phyloP scores from a whole-genome alignment of 345 rosid species.

The Passiflora organensis region DNA sequence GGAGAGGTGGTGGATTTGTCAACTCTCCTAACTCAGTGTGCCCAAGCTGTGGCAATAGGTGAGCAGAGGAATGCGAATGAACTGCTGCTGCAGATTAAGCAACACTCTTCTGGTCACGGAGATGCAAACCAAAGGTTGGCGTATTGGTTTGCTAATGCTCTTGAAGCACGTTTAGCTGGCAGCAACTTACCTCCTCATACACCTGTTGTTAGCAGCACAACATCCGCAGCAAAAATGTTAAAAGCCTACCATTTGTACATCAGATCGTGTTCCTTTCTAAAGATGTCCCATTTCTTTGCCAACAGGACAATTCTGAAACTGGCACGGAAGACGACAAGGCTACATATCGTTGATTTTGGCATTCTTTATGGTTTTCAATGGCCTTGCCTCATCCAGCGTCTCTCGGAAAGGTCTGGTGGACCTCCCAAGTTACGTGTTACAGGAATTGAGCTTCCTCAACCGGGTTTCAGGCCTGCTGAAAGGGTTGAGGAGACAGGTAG shows the following conservation, averaged over 20 bases:
- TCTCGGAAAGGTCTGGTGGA: conserved; percentile 44
- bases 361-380: conserved; percentile 58
- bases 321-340: conserved; percentile 36
- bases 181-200: conserved; percentile 23
- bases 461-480: conserved; percentile 50
- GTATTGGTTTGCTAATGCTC: conserved; percentile 49
- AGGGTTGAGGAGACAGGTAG: conserved; percentile 50
- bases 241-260: conserved; percentile 43
- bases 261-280: conserved; percentile 44
- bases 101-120: conserved; percentile 23
- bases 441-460: conserved; percentile 51
- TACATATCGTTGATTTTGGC: conserved; percentile 62
- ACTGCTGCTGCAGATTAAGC: conserved; percentile 24
- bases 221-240: conserved; percentile 43
- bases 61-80: conserved; percentile 19
- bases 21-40: conserved; percentile 49
- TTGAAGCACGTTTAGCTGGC: conserved; percentile 59
- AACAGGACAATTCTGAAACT: conserved; percentile 37
- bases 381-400: conserved; percentile 51
- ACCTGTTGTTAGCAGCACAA: conserved; percentile 17
- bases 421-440: conserved; percentile 50
- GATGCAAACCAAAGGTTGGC: conserved; percentile 50
- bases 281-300: conserved; percentile 40
- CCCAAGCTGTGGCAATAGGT: conserved; percentile 35
- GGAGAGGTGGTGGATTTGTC: conserved; percentile 46